Base-by-base conservation (phyloP, 148 eudicot genomes). In the Rhododendron griersonianum region DNA sequence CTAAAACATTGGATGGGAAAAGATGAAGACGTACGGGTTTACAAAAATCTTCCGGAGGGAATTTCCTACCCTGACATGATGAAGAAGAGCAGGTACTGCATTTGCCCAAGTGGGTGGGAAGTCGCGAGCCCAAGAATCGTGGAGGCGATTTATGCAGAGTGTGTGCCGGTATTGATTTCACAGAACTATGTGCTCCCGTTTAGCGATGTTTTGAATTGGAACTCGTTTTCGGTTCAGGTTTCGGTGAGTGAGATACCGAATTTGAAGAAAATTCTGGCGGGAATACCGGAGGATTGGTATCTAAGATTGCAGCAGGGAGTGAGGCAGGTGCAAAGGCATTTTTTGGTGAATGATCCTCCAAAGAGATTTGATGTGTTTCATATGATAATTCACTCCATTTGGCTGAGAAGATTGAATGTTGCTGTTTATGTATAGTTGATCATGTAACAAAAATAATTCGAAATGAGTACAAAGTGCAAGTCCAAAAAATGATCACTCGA, bases 121-220 rank as follows among this genome's bases (percentile, higher is more conserved):
- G 99, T 95, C 30, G 98, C 99, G 2, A 95, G 98, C 78, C 99
- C 98, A 0, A 91, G 99, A 82, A 84, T 96, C 18, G 97, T 91
- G 16, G 99, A 96, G 86, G 96, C 99, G 7, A 92, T 96, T 6
- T 94, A 95, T 77, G 92, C 93, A 10, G 98, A 85, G 9, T 96
- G 98, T 79, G 97, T 96, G 61, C 99, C 98, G 0, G 97, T 96
- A 14, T 84, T 96, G 90, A 92, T 96, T 50, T 92, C 98, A 0
- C 90, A 95, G 73, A 45, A 90, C 53, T 96, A 93, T n/a, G 76
- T 93, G 11, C 88, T 90, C 33, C 99, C 99, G 5, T 96, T 95
- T 76, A 94, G 96, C 65, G 99, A 96, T 80, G 97, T 96, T 78
- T 92, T 95, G 41, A 86, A 96, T 83, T 96, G 99, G 98, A 90